phyloP scores from a whole-genome alignment of 768 basidiomycete genomes.

The Trichaptum fuscoviolaceum region DNA sequence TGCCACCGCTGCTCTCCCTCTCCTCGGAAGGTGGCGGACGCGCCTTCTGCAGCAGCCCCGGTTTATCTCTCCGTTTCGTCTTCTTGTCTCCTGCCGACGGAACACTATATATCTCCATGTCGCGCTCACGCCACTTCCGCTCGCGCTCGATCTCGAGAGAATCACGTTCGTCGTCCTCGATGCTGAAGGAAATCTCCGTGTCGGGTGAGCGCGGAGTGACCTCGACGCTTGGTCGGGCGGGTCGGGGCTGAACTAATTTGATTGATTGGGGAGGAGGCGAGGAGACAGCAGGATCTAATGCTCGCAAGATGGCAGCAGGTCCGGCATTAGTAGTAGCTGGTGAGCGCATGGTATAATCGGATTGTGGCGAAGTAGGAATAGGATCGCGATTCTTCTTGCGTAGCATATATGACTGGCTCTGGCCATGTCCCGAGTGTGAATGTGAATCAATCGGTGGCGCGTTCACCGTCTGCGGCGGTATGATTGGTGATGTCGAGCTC shows the following conservation, averaged over 20 bases:
- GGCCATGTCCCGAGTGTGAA: slow-evolving; percentile 23
- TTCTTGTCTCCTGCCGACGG: slow-evolving; percentile 12
- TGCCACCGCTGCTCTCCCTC: neutral
- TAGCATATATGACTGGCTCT: neutral
- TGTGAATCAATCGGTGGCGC: slow-evolving; percentile 28
- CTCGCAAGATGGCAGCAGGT: slow-evolving; percentile 1
- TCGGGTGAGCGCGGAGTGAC: neutral
- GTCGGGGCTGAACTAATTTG: neutral
- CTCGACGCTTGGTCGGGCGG: slow-evolving; percentile 2
- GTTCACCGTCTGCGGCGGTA: slow-evolving; percentile 8
- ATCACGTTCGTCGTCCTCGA: slow-evolving; percentile 15
- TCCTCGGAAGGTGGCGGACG: neutral
- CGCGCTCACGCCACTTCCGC: slow-evolving; percentile 7
- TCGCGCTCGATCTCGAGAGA: slow-evolving; percentile 6
- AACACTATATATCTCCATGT: slow-evolving; percentile 9
- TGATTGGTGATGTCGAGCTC: slow-evolving; percentile 12
- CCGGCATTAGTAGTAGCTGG: neutral
- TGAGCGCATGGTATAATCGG: neutral
- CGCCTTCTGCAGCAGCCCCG: slow-evolving; percentile 6
- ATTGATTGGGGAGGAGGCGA: neutral
- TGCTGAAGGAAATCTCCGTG: slow-evolving; percentile 17
- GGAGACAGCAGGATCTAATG: neutral
- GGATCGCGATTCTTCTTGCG: neutral
- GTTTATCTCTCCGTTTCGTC: slow-evolving; percentile 8
- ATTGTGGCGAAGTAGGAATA: neutral